A percentile compares a stretch with the other conserved stretches of the same genome.
Conservation (phyloP, 2,329 filamentous ascomycete species). For the Shiraia sp. region DNA sequence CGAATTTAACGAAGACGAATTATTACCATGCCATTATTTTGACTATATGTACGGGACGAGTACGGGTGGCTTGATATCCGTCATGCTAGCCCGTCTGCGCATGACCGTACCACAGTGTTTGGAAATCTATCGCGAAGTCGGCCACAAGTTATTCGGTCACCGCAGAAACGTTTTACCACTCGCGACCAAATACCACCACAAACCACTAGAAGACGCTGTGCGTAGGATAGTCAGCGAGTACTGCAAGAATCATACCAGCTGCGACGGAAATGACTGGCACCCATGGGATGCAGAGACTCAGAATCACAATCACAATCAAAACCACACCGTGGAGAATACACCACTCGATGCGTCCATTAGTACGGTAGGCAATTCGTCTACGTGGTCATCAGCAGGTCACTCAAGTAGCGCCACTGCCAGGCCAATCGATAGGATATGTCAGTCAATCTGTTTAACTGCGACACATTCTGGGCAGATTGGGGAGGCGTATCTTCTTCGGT, state of each 20-base stretch:
- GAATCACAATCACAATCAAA: background rate
- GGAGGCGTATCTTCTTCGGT: conserved; percentile 54
- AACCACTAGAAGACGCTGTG: conserved; percentile 54
- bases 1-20: conserved; percentile 47
- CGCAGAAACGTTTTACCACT: conserved; percentile 50
- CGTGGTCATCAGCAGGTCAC: conserved; percentile 19
- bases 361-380: conserved; percentile 20
- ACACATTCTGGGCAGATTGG: conserved; percentile 53
- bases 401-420: conserved; percentile 7
- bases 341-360: conserved; percentile 7
- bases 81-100: conserved; percentile 54
- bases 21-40: conserved; percentile 57
- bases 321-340: conserved; percentile 17
- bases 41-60: conserved; percentile 59
- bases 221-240: conserved; percentile 50
- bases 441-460: conserved; percentile 54
- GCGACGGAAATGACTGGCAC: conserved; percentile 50
- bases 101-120: conserved; percentile 55
- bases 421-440: conserved; percentile 41
- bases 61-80: conserved; percentile 57
- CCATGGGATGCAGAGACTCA: conserved; percentile 44
- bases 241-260: conserved; percentile 49
- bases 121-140: conserved; percentile 52
- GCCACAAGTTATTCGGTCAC: conserved; percentile 53
- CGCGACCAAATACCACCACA: conserved; percentile 55